Conservation (phyloP, 345 rosid genomes). For the Eucalyptus erythrocorys region DNA sequence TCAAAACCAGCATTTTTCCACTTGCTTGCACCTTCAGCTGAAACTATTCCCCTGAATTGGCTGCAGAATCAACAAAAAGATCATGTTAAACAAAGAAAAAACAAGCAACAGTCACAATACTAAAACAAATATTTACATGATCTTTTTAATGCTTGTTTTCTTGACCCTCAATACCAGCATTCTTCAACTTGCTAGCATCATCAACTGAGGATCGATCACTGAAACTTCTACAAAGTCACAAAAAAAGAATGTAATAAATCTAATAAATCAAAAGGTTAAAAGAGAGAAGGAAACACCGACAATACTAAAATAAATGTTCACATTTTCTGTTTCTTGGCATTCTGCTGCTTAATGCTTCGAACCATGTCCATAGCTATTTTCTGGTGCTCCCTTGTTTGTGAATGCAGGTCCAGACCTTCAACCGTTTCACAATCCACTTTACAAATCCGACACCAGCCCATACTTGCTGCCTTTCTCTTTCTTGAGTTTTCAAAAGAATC, state of each 20-base stretch:
- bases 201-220: conserved; percentile 23
- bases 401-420: conserved; percentile 63
- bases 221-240: conserved; percentile 15
- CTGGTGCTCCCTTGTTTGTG: conserved; percentile 70
- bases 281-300: neutral
- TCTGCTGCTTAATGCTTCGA: conserved; percentile 34
- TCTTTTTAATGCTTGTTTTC: neutral
- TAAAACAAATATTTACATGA: neutral
- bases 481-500: conserved; percentile 40
- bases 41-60: neutral
- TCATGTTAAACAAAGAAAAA: neutral
- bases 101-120: neutral
- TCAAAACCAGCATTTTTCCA: neutral
- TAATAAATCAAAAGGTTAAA: neutral
- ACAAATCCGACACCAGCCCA: conserved; percentile 83
- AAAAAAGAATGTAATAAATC: neutral
- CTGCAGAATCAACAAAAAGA: neutral
- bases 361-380: conserved; percentile 62
- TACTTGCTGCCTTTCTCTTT: conserved; percentile 35
- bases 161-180: conserved; percentile 23
- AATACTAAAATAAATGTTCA: neutral
- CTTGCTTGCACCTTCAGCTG: neutral
- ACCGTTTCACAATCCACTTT: conserved; percentile 68
- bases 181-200: conserved; percentile 31
- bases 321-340: conserved; percentile 66